phyloP scores from a whole-genome alignment of 2,329 filamentous ascomycete genomes.

The Neonectria punicea region DNA sequence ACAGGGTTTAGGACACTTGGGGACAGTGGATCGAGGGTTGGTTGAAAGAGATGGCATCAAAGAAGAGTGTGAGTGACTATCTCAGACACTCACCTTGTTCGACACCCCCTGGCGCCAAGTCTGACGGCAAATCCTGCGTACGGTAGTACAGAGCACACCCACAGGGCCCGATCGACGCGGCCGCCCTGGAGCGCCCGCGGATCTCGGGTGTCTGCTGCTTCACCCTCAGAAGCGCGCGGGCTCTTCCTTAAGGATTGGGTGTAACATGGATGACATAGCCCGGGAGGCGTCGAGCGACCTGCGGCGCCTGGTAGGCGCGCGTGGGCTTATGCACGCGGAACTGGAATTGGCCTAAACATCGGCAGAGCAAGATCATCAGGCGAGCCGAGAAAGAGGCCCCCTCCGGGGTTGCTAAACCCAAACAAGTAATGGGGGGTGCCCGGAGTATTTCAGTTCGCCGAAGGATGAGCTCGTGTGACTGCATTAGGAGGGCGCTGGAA shows the following conservation, averaged over 20 bases:
- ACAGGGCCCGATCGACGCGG: slow-evolving; percentile 7
- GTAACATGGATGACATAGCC: slow-evolving; percentile 6
- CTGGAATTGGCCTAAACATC: slow-evolving; percentile 15
- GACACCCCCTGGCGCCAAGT: slow-evolving; percentile 11
- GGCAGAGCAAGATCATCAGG: slow-evolving; percentile 2
- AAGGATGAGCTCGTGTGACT: slow-evolving; percentile 17
- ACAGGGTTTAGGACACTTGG: slow-evolving; percentile 7
- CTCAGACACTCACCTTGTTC: background rate
- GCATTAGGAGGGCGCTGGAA: slow-evolving; percentile 2
- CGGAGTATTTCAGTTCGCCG: slow-evolving; percentile 13
- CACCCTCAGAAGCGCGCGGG: background rate
- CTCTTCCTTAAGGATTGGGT: background rate
- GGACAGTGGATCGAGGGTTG: background rate
- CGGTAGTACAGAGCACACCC: background rate
- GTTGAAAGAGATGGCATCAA: slow-evolving; percentile 3
- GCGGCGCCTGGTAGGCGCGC: slow-evolving; percentile 18
- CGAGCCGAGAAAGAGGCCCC: slow-evolving; percentile 11
- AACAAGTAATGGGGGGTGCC: slow-evolving; percentile 8
- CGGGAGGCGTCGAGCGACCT: slow-evolving; percentile 2
- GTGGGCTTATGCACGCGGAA: slow-evolving; percentile 8
- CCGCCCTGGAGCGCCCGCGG: slow-evolving; percentile 16
- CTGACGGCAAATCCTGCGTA: background rate
- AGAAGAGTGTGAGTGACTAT: slow-evolving; percentile 8
- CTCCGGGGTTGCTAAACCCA: background rate
- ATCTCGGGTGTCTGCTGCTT: slow-evolving; percentile 2